Percentiles rank a stretch among this genome's conserved stretches.
These are phyloP conservation scores for Coniochaeta sp. DNA, from an alignment of 2,329 filamentous ascomycete species.

Conservation along the genomic window DNA sequence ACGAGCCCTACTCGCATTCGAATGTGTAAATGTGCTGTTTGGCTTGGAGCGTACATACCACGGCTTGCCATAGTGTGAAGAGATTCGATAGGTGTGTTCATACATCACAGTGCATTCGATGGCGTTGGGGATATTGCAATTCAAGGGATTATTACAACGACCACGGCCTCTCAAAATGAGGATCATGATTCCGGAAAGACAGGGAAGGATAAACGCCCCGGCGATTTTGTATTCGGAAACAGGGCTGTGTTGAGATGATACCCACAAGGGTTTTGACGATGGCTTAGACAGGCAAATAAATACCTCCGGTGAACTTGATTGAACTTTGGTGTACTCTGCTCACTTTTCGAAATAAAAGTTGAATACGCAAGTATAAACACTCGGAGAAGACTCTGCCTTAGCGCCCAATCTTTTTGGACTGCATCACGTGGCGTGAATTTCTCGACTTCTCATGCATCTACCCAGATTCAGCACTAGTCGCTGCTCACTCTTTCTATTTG, in stretches of 20 bases:
- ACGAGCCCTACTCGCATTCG: slow-evolving; percentile 56
- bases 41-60: not conserved
- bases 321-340: too few species aligned
- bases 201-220: not conserved
- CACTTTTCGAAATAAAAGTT: not conserved
- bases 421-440: not conserved
- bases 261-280: not conserved
- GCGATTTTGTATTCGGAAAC: not conserved
- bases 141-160: not conserved
- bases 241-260: not conserved
- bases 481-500: not conserved
- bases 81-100: not conserved
- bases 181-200: not conserved
- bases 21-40: slow-evolving; percentile 31
- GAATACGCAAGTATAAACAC: not conserved
- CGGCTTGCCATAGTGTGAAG: not conserved
- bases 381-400: not conserved
- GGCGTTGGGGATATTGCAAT: not conserved
- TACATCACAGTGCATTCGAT: not conserved
- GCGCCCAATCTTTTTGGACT: not conserved
- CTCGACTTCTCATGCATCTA: too few species aligned
- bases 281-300: not conserved
- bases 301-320: too few species aligned
- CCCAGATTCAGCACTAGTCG: too few species aligned
- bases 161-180: not conserved